These are phyloP conservation scores for California macrophylla DNA, from an alignment of 441 rosid genomes.

Conservation along the genomic window DNA sequence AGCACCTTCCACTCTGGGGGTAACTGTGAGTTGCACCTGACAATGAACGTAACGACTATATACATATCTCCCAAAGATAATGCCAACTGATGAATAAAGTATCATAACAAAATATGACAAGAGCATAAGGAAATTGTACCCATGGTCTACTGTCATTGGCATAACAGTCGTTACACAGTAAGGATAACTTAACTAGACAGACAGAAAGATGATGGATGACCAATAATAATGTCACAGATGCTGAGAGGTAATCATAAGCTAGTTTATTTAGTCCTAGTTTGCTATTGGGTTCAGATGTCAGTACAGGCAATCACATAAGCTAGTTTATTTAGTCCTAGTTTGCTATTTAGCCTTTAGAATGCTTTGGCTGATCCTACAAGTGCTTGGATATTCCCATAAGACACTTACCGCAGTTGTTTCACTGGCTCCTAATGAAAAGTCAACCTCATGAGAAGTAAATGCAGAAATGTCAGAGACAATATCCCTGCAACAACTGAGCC, in stretches of 20 bases:
- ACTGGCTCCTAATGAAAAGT: conserved; percentile 52
- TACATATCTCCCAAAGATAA: conserved; percentile 10
- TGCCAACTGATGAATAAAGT: neutral
- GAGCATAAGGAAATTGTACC: neutral
- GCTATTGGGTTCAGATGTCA: conserved; percentile 3
- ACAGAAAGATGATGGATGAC: neutral
- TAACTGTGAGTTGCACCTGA: conserved; percentile 81
- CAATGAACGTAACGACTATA: conserved; percentile 11
- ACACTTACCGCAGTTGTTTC: conserved; percentile 59
- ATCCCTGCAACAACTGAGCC: conserved; percentile 38
- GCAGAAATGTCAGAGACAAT: conserved; percentile 32
- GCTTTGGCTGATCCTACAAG: neutral
- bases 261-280: neutral
- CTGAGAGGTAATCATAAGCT: neutral
- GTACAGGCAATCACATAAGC: neutral
- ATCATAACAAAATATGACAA: neutral
- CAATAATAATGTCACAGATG: neutral
- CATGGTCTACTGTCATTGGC: conserved; percentile 7
- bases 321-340: neutral
- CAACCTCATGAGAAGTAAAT: conserved; percentile 61
- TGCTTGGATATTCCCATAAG: conserved; percentile 18
- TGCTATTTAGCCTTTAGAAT: neutral
- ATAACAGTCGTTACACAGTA: neutral
- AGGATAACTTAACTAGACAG: neutral
- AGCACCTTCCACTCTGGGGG: conserved; percentile 75